Percentiles rank a stretch among this genome's conserved stretches.
phyloP scores from a whole-genome alignment of 139 green algal species.

The Chlamydomonas sphaeroides region DNA sequence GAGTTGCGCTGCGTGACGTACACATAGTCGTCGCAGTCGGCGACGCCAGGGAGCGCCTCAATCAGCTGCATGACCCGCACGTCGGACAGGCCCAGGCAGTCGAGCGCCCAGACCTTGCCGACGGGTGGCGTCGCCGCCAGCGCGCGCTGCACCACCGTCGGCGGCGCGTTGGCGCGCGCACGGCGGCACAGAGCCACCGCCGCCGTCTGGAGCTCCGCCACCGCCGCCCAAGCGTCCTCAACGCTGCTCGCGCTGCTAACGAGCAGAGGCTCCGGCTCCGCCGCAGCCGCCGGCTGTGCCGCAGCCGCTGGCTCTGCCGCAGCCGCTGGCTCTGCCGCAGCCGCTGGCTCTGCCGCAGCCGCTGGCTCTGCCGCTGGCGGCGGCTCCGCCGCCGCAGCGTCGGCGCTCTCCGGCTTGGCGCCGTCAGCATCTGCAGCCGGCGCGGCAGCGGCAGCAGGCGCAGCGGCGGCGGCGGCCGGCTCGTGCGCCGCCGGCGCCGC shows the following conservation, averaged over 20 bases:
- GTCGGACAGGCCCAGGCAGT: slow-evolving; percentile 73
- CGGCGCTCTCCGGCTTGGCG: background rate
- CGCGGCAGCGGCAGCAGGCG: no score
- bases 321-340: no score
- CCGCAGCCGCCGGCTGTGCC: no score
- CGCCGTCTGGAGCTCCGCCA: slow-evolving; percentile 1
- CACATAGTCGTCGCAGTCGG: slow-evolving; percentile 32
- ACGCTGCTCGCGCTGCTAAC: background rate
- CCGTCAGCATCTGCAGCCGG: background rate
- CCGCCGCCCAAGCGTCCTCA: slow-evolving; percentile 2
- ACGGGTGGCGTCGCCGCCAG: slow-evolving; percentile 55
- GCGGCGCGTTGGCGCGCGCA: background rate
- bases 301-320: no score
- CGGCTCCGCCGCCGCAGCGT: no score
- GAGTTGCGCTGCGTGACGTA: slow-evolving; percentile 46
- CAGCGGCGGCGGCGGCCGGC: background rate
- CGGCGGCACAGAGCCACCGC: slow-evolving; percentile 2
- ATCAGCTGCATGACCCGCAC: slow-evolving; percentile 67
- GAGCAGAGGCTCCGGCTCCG: background rate
- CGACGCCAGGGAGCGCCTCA: slow-evolving; percentile 63
- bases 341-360: no score
- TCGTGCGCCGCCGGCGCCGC: background rate
- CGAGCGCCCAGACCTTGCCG: slow-evolving; percentile 61
- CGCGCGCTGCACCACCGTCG: slow-evolving; percentile 2
- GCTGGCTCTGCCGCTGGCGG: no score